Base-by-base conservation (phyloP, 2,329 filamentous ascomycete genomes). In the Scedosporium aurantiacum region DNA sequence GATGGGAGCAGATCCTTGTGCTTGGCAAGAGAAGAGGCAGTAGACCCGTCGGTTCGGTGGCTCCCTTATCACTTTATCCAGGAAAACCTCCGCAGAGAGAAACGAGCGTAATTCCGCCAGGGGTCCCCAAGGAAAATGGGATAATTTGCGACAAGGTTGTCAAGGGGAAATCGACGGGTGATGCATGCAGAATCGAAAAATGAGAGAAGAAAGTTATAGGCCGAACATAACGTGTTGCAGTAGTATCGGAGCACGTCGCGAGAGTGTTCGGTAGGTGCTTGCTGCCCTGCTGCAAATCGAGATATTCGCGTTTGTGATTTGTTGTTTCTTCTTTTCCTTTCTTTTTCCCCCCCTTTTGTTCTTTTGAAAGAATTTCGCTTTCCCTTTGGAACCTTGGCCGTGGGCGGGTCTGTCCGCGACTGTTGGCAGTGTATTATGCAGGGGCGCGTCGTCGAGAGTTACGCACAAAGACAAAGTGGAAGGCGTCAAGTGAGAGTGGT, bases 1-100 rank as follows among this genome's bases (percentile, higher is more conserved):
- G 23, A 54, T 21, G 23, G 23, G 16, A 47, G 43, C 21, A 54
- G 23, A 27, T 27, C 18, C 18, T 54, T 14, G 50, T 54, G 23
- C 18, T 54, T 54, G 50, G 50, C 23, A 54, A 14, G 50, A 14
- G 23, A 25, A 5, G 12, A 54, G 50, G 50, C 2, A 12, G 50
- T 12, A 37, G 32, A 12, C 32, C 32, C 32, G 32, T 28, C n/a
- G 28, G n/a, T 55, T 41, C 52, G 21, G 50, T 21, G 23, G 23
- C 52, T 54, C 50, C 50, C 50, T 23, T 56, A 23, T 55, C 47
- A 55, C 59, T 61, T 61, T 57, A 57, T 56, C 37, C 52, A 61
- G 40, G 50, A 32, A 45, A 56, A 23, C 32, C 10, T 45, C 50
- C 50, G 52, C 45, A 28, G 21, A 52, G n/a, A 16, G 50, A 27